Evolutionary conservation across 768 basidiomycete genomes (phyloP).

Genomic region (Kwoniella bestiolae): DNA sequence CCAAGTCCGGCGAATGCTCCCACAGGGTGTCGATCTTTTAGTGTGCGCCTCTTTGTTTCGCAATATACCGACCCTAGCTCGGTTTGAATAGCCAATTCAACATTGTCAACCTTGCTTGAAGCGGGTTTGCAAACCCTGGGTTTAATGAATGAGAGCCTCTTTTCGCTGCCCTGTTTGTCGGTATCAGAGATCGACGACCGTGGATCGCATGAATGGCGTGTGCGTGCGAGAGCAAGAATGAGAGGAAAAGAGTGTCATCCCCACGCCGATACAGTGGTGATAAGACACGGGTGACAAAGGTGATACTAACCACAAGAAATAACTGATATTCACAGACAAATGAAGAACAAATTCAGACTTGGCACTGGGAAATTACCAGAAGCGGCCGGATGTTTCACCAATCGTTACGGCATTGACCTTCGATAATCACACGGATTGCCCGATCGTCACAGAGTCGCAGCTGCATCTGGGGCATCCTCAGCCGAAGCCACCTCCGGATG

Average conservation of each 20-base stretch:
- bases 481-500: not conserved
- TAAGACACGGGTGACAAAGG: slow-evolving; percentile 3
- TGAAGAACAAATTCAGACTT: not conserved
- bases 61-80: not conserved
- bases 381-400: not conserved
- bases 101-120: not conserved
- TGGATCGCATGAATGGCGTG: not conserved
- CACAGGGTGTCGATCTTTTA: not conserved
- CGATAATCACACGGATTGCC: not conserved
- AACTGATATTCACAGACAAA: not conserved
- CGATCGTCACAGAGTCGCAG: too few relatives aligned
- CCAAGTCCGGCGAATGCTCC: slow-evolving; percentile 7
- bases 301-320: not conserved
- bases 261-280: too few relatives aligned
- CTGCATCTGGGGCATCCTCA: not conserved
- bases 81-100: not conserved
- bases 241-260: not conserved
- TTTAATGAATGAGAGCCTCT: slow-evolving; percentile 1
- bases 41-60: not conserved
- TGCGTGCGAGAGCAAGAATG: not conserved
- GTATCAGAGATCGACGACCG: not conserved
- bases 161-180: not conserved
- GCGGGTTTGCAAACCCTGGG: not conserved
- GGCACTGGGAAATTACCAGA: not conserved
- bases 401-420: not conserved